phyloP scores from a whole-genome alignment of 805 yeast species.

The Brettanomyces anomalus region DNA sequence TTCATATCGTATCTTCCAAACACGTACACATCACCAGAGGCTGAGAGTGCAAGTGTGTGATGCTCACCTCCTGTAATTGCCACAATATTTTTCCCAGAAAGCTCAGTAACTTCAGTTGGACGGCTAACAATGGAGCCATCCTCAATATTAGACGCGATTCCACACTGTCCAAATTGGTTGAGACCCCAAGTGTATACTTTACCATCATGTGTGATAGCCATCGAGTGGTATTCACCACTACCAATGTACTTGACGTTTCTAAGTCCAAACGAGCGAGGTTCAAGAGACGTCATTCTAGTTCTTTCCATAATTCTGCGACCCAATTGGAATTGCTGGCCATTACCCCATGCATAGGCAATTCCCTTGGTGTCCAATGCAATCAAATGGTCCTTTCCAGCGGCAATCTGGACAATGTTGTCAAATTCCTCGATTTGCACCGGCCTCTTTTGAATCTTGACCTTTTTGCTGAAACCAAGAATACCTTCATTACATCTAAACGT shows the following conservation, averaged over 20 bases:
- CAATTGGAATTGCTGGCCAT: slow-evolving; percentile 86
- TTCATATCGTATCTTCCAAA: slow-evolving; percentile 94
- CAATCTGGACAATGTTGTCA: slow-evolving; percentile 68
- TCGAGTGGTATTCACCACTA: slow-evolving; percentile 92
- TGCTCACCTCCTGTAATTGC: slow-evolving; percentile 90
- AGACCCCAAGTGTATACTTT: slow-evolving; percentile 87
- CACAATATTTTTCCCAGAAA: slow-evolving; percentile 49
- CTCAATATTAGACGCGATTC: slow-evolving; percentile 64
- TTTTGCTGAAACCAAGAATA: slow-evolving; percentile 67
- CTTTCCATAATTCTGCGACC: slow-evolving; percentile 82
- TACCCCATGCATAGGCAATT: slow-evolving; percentile 93
- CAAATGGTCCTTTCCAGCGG: slow-evolving; percentile 89
- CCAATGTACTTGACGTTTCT: slow-evolving; percentile 73
- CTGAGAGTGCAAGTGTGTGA: slow-evolving; percentile 71
- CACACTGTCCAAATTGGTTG: slow-evolving; percentile 96
- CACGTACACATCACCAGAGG: slow-evolving; percentile 63
- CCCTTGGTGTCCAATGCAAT: slow-evolving; percentile 80
- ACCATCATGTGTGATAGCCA: slow-evolving; percentile 73
- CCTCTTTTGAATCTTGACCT: slow-evolving; percentile 49
- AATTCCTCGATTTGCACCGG: slow-evolving; percentile 60
- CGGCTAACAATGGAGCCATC: slow-evolving; percentile 71
- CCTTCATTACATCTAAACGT: slow-evolving; percentile 94
- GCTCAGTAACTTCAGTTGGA: slow-evolving; percentile 66
- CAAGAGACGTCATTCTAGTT: slow-evolving; percentile 62
- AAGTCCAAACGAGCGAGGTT: slow-evolving; percentile 78